phyloP scores from a whole-genome alignment of 257 asterid species.

The Nicotiana benthamiana region DNA sequence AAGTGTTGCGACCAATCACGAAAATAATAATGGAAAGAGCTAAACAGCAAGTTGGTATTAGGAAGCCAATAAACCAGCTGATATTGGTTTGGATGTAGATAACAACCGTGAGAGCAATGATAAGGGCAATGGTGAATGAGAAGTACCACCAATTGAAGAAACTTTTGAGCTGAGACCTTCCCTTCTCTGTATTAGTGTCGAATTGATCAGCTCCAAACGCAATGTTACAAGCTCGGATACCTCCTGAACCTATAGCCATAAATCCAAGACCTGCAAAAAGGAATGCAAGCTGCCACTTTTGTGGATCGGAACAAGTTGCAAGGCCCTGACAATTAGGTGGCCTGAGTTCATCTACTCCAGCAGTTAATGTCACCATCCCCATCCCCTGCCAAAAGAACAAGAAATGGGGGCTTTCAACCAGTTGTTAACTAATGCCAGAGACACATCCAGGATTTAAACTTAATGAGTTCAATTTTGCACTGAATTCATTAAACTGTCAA shows the following conservation, averaged over 20 bases:
- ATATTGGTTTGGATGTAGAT: slow-evolving; percentile 67
- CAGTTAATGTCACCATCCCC: slow-evolving; percentile 49
- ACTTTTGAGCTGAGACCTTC: slow-evolving; percentile 54
- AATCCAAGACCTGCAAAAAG: slow-evolving; percentile 48
- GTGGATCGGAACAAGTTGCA: slow-evolving; percentile 34
- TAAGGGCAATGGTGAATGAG: slow-evolving; percentile 65
- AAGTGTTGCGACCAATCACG: slow-evolving; percentile 48
- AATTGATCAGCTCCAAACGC: slow-evolving; percentile 96
- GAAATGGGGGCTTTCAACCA: not conserved
- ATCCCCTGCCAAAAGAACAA: slow-evolving; percentile 40
- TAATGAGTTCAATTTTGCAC: too few relatives aligned
- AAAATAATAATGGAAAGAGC: slow-evolving; percentile 42
- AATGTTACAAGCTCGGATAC: slow-evolving; percentile 75
- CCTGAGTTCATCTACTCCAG: slow-evolving; percentile 40
- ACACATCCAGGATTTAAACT: too few relatives aligned
- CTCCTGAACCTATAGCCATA: slow-evolving; percentile 71
- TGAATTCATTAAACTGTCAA: too few relatives aligned
- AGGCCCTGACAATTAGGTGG: slow-evolving; percentile 42
- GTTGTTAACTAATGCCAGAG: too few relatives aligned
- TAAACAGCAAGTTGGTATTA: slow-evolving; percentile 68
- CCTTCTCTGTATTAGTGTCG: slow-evolving; percentile 55
- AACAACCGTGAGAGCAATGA: slow-evolving; percentile 58
- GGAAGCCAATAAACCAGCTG: slow-evolving; percentile 66
- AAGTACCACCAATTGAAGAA: slow-evolving; percentile 94
- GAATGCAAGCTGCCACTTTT: slow-evolving; percentile 48